Conservation (phyloP, 1,284 basidiomycete genomes). For the Ustilago tritici region DNA sequence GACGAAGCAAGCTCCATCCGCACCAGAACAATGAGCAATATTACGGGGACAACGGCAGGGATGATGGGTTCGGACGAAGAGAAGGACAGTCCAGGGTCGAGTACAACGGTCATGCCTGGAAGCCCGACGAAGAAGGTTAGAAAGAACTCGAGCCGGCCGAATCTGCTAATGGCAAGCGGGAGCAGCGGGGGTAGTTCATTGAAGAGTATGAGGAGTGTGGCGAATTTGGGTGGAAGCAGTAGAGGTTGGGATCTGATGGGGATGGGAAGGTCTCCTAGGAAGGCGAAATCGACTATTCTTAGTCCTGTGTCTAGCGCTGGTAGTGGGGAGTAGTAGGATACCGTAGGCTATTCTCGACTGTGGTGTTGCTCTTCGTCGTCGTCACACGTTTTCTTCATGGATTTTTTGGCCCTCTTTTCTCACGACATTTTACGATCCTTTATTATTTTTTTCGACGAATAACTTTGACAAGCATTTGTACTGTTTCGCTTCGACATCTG, state of each 20-base stretch:
- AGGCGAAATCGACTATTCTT: conserved; percentile 41
- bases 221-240: conserved; percentile 24
- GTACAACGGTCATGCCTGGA: conserved; percentile 3
- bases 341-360: too few relatives aligned
- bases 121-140: conserved; percentile 41
- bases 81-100: conserved; percentile 16
- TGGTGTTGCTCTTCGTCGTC: neutral
- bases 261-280: conserved; percentile 26
- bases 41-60: conserved; percentile 21
- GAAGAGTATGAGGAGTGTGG: conserved; percentile 38
- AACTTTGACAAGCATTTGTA: neutral
- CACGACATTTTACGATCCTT: neutral
- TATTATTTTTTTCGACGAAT: neutral
- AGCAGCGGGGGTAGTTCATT: conserved; percentile 16
- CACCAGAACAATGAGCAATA: conserved; percentile 26
- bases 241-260: conserved; percentile 17
- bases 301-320: conserved; percentile 44
- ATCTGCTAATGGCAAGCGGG: conserved; percentile 1
- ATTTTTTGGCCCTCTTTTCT: neutral
- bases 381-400: neutral
- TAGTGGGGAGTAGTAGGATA: conserved; percentile 18
- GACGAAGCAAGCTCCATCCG: conserved; percentile 30
- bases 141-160: conserved; percentile 39
- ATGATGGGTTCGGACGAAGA: conserved; percentile 32
- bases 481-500: neutral